phyloP scores from a whole-genome alignment of 306 rosid species.

The Cicer yamashitae region DNA sequence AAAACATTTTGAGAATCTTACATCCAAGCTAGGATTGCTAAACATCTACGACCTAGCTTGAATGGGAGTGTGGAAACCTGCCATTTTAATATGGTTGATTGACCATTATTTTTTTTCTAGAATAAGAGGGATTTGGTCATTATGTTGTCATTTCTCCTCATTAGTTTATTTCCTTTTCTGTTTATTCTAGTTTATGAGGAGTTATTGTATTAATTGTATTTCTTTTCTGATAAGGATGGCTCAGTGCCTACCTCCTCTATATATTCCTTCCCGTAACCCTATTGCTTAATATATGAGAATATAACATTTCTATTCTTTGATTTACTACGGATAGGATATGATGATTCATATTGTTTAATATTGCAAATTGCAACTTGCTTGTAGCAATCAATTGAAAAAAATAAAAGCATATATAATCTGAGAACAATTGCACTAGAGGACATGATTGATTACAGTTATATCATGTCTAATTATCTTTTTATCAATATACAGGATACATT shows the following conservation, averaged over 20 bases:
- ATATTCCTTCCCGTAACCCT: too few species aligned
- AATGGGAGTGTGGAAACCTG: neutral
- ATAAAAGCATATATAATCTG: conserved; percentile 2
- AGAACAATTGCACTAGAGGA: conserved; percentile 20
- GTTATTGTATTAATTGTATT: too few species aligned
- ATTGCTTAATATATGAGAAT: too few species aligned
- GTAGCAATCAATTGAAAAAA: neutral
- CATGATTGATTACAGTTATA: conserved; percentile 13
- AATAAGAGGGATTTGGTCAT: too few species aligned
- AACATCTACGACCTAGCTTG: neutral
- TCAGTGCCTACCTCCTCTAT: too few species aligned
- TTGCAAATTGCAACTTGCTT: conserved; percentile 4
- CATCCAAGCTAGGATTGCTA: neutral
- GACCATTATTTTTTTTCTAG: too few species aligned
- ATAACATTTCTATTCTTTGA: too few species aligned
- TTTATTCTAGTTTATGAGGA: too few species aligned
- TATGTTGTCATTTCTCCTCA: too few species aligned
- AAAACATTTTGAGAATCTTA: neutral
- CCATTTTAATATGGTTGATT: too few species aligned
- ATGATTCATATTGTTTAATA: conserved; percentile 2
- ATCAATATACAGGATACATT: conserved; percentile 19
- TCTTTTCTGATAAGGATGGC: too few species aligned
- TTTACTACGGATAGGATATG: neutral
- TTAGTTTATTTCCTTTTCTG: too few species aligned
- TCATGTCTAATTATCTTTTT: neutral